Conservation (phyloP, 495 filamentous ascomycete genomes). For the Trichoderma gamsii region DNA sequence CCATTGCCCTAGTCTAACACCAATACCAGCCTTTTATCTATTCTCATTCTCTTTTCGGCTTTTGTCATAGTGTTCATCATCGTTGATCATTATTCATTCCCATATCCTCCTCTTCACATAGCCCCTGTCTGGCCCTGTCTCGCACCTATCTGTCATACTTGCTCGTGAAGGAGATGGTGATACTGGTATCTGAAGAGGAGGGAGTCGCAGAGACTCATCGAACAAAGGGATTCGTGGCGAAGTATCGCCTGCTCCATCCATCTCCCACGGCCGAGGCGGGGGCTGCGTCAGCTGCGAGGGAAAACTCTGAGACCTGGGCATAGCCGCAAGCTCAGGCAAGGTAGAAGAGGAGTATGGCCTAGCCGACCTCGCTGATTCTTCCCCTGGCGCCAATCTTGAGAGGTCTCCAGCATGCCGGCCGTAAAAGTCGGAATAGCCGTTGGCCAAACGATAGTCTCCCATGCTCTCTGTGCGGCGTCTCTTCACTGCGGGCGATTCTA, state of each 20-base stretch:
- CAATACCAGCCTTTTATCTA: no score
- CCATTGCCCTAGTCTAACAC: no score
- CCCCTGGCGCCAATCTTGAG: not conserved
- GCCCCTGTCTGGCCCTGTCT: no score
- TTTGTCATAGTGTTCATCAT: no score
- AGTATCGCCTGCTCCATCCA: not conserved
- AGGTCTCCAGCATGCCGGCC: not conserved
- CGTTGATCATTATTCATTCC: no score
- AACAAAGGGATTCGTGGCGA: slow-evolving; percentile 19
- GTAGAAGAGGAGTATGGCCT: not conserved
- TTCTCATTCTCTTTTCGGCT: no score
- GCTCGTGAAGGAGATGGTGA: slow-evolving; percentile 18
- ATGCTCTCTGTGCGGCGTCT: slow-evolving; percentile 46
- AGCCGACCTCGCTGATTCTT: slow-evolving; percentile 16
- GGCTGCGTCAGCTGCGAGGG: slow-evolving; percentile 20
- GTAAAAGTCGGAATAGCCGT: not conserved
- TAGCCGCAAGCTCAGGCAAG: not conserved
- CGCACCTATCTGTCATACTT: not conserved
- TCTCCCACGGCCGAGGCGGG: slow-evolving; percentile 17
- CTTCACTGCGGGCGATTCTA: slow-evolving; percentile 49
- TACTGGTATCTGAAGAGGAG: slow-evolving; percentile 51
- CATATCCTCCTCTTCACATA: no score
- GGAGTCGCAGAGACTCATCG: slow-evolving; percentile 46
- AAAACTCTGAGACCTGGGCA: not conserved
- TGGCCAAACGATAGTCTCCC: slow-evolving; percentile 19